phyloP scores from a whole-genome alignment of 805 yeast genomes.

The Zygotorulaspora chibaensis region DNA sequence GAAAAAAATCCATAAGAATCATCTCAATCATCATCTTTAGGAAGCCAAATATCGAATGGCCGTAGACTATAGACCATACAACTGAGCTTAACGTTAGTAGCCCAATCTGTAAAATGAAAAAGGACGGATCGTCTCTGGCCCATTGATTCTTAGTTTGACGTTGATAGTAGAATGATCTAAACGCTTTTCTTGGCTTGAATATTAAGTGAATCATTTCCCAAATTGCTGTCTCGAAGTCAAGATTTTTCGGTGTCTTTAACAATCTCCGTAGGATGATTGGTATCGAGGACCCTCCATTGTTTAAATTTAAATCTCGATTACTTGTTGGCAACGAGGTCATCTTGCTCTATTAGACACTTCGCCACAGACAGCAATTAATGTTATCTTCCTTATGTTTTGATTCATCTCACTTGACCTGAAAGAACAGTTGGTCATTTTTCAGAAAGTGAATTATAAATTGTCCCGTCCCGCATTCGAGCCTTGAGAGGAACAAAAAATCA shows the following conservation, averaged over 20 bases:
- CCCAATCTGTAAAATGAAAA: constrained; percentile 64
- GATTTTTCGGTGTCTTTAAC: constrained; percentile 62
- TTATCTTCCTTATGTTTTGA: neutral
- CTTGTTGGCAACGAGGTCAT: constrained; percentile 10
- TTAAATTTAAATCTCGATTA: constrained; percentile 9
- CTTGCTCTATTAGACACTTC: neutral
- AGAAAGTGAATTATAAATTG: neutral
- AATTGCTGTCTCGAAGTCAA: constrained; percentile 87
- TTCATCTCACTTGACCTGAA: neutral
- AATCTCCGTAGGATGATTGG: constrained; percentile 43
- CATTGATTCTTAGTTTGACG: constrained; percentile 74
- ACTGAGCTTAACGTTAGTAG: constrained; percentile 70
- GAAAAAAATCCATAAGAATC: constrained; percentile 79
- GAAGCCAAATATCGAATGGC: constrained; percentile 58
- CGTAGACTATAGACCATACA: constrained; percentile 86
- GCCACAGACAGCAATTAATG: neutral
- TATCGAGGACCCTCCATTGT: constrained; percentile 7
- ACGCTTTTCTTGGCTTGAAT: constrained; percentile 74
- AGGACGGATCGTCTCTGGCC: constrained; percentile 91
- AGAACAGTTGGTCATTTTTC: neutral
- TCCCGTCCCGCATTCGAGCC: neutral
- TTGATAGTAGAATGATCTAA: constrained; percentile 74
- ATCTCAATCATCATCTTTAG: constrained; percentile 67
- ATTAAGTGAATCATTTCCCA: constrained; percentile 84
- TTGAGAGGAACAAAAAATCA: neutral